Base-by-base conservation (phyloP, 139 green algal species). In the Limnomonas spitsbergensis region DNA sequence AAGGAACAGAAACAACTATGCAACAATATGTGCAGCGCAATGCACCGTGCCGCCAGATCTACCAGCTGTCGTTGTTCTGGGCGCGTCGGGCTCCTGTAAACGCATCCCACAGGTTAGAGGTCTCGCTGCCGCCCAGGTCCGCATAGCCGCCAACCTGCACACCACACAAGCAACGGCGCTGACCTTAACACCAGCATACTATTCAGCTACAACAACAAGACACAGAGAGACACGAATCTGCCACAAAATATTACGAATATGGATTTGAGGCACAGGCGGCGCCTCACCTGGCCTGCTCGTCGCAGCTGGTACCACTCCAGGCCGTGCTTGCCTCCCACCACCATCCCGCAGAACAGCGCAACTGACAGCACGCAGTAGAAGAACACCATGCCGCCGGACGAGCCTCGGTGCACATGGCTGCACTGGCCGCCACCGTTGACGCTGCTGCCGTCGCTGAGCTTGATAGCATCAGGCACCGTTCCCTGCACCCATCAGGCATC, bases 361-460 rank as follows among this genome's bases (percentile, higher is more conserved):
- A 84, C 76, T 42, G 40, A 74, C 0, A 84, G 73, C 66, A 84
- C 40, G 73, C 79, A 84, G 66, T 80, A 84, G 73, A 84, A 84
- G 73, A 84, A 80, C 6, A 84, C 79, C 73, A 80, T 80, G 31
- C 79, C 79, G 29, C 79, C 79, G 0, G 71, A 76, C 71, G 71
- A 52, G 39, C 78, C 78, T n/a, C 4, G 40, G 29, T 42, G 26
- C 61, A 72, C 61, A 39, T 37, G 26, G 27, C 6, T 77, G n/a
- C 38, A 77, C 4, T 7, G 26, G 27, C 70, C 38, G 20, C 70
- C 68, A 6, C 24, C 68, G 6, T 26, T 9, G 34, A 74, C 29
- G 14, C 29, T 47, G 36, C 34, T 6, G 7, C 68, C 68, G 36
- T 74, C 68, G 36, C 68, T 74, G 9, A 74, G 36, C 36, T 42